Percentiles rank a stretch among this genome's conserved stretches.
These are phyloP conservation scores for Cyclocybe aegerita DNA, from an alignment of 768 basidiomycete genomes.

Conservation along the genomic window DNA sequence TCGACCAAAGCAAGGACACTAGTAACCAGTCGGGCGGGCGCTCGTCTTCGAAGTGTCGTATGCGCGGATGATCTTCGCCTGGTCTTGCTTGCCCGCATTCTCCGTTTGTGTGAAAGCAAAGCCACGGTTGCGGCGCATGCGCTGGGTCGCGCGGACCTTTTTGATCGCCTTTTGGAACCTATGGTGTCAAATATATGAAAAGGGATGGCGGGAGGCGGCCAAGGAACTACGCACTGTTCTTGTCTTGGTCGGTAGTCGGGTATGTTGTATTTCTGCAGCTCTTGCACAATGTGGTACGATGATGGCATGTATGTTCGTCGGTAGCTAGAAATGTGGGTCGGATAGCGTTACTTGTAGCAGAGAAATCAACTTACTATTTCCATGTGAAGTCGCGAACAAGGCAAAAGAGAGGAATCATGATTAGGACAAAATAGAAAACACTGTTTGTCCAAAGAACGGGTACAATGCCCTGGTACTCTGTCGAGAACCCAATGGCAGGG, in stretches of 20 bases:
- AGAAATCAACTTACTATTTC: conserved; percentile 80
- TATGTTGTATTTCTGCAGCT: conserved; percentile 98
- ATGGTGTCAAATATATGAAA: conserved; percentile 8
- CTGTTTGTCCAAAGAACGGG: conserved; percentile 85
- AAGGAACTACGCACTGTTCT: conserved; percentile 74
- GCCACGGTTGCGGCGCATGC: conserved; percentile 94
- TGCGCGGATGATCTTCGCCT: conserved; percentile 79
- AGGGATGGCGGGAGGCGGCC: background rate
- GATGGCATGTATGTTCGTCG: conserved; percentile 85
- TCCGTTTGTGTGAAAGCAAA: conserved; percentile 99
- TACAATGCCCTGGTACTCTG: conserved; percentile 87
- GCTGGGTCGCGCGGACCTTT: conserved; percentile 97
- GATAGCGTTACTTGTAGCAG: conserved; percentile 4
- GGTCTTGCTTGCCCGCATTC: conserved; percentile 80
- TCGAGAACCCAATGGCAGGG: conserved; percentile 84
- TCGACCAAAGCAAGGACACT: conserved; percentile 20
- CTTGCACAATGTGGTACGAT: conserved; percentile 98
- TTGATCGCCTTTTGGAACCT: conserved; percentile 99
- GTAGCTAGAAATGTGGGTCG: conserved; percentile 54
- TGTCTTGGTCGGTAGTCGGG: conserved; percentile 96
- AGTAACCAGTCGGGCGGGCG: conserved; percentile 76
- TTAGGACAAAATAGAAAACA: conserved; percentile 87
- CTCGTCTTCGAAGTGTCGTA: conserved; percentile 83
- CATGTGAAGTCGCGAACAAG: conserved; percentile 88
- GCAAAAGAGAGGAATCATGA: conserved; percentile 83